These are phyloP conservation scores for Silene vulgaris DNA, from an alignment of 179 eudicot species.

Conservation along the genomic window DNA sequence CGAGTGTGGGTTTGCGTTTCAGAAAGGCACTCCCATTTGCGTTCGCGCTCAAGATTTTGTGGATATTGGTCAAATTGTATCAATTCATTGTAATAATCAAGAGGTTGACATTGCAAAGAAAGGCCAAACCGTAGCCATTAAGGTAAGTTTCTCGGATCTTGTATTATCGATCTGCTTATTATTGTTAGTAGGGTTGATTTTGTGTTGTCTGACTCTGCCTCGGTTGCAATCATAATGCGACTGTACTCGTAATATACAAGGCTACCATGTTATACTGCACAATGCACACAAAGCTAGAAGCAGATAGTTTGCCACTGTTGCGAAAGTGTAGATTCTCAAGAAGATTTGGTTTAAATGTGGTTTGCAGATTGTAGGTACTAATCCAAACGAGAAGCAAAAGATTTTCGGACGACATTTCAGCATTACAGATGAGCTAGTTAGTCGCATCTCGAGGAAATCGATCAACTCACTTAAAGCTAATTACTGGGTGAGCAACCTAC, in stretches of 20 bases:
- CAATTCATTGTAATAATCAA: conserved; percentile 77
- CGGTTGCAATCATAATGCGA: too few species aligned
- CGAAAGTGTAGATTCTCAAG: neutral
- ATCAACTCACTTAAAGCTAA: conserved; percentile 67
- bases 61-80: conserved; percentile 73
- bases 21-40: conserved; percentile 93
- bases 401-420: conserved; percentile 92
- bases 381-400: conserved; percentile 80
- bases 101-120: conserved; percentile 76
- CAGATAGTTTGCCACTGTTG: neutral
- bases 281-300: too few species aligned
- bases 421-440: conserved; percentile 81
- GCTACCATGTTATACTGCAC: too few species aligned
- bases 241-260: too few species aligned
- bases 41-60: conserved; percentile 70
- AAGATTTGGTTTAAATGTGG: neutral
- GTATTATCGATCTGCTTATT: too few species aligned
- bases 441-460: conserved; percentile 77
- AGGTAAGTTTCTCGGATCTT: conserved; percentile 41
- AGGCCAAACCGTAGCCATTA: conserved; percentile 77
- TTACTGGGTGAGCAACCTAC: conserved; percentile 42
- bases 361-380: conserved; percentile 22
- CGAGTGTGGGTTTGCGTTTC: conserved; percentile 10
- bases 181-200: too few species aligned
- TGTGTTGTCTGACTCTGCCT: too few species aligned